These are phyloP conservation scores for Nakazawaea ernobii DNA, from an alignment of 805 yeast genomes.

Conservation along the genomic window DNA sequence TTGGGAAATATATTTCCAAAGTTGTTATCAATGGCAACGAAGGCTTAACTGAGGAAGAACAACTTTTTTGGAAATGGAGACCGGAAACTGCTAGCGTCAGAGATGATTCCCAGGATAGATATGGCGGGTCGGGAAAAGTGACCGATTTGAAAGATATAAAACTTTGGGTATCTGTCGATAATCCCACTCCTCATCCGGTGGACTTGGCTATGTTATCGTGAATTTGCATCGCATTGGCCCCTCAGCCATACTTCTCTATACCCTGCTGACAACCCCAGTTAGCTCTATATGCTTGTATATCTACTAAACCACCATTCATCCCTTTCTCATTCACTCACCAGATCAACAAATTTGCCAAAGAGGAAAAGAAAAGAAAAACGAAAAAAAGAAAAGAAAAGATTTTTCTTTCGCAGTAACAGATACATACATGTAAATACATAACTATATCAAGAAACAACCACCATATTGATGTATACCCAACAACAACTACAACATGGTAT, in stretches of 20 bases:
- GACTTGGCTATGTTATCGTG: neutral
- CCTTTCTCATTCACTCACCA: too few relatives aligned
- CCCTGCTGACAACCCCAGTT: too few relatives aligned
- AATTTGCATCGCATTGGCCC: too few relatives aligned
- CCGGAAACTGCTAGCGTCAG: slow-evolving; percentile 11
- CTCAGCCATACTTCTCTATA: too few relatives aligned
- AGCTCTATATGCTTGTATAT: too few relatives aligned
- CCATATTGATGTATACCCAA: neutral
- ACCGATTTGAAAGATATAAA: slow-evolving; percentile 22
- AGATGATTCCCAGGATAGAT: slow-evolving; percentile 21
- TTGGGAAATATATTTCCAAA: slow-evolving; percentile 18
- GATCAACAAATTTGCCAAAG: too few relatives aligned
- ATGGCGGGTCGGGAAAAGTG: slow-evolving; percentile 24
- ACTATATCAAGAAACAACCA: too few relatives aligned
- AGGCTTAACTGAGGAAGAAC: slow-evolving; percentile 13
- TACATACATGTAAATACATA: too few relatives aligned
- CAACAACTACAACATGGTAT: neutral
- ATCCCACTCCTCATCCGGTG: slow-evolving; percentile 14
- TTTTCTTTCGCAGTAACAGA: too few relatives aligned
- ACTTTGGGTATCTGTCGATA: slow-evolving; percentile 19
- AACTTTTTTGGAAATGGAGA: slow-evolving; percentile 15
- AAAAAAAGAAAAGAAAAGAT: too few relatives aligned
- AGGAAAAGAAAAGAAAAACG: too few relatives aligned
- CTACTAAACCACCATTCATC: too few relatives aligned
- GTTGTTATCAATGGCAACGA: slow-evolving; percentile 15